These are phyloP conservation scores for Phoma herbarum DNA, from an alignment of 2,329 filamentous ascomycete genomes.

Conservation along the genomic window DNA sequence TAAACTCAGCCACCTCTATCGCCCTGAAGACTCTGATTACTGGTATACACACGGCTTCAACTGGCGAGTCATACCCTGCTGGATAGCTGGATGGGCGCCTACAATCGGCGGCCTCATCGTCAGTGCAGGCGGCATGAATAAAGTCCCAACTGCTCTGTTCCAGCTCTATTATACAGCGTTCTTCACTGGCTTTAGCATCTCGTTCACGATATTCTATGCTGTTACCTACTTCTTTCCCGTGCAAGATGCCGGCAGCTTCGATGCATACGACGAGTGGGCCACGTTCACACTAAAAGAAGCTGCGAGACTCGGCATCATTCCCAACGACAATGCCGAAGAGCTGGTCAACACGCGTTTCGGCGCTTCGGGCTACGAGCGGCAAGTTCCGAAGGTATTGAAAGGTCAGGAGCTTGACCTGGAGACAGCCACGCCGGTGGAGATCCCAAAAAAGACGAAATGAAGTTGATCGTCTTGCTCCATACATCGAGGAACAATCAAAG, in stretches of 20 bases:
- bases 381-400: conserved; percentile 1
- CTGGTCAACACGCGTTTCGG: not conserved
- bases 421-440: not conserved
- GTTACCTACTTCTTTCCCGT: not conserved
- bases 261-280: not conserved
- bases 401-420: not conserved
- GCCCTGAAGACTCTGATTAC: not conserved
- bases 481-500: not conserved
- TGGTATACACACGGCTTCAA: not conserved
- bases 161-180: not conserved
- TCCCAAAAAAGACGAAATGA: not conserved
- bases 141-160: not conserved
- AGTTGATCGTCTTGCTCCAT: not conserved
- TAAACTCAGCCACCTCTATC: not conserved
- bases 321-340: conserved; percentile 15
- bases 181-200: not conserved
- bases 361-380: conserved; percentile 3
- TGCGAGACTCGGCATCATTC: not conserved
- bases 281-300: not conserved
- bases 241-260: not conserved
- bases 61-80: not conserved
- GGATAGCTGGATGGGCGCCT: not conserved
- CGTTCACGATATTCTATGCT: not conserved
- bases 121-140: not conserved
- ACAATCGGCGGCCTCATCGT: not conserved